These are phyloP conservation scores for Bruguiera hainesii DNA, from an alignment of 441 rosid genomes.

Conservation along the genomic window DNA sequence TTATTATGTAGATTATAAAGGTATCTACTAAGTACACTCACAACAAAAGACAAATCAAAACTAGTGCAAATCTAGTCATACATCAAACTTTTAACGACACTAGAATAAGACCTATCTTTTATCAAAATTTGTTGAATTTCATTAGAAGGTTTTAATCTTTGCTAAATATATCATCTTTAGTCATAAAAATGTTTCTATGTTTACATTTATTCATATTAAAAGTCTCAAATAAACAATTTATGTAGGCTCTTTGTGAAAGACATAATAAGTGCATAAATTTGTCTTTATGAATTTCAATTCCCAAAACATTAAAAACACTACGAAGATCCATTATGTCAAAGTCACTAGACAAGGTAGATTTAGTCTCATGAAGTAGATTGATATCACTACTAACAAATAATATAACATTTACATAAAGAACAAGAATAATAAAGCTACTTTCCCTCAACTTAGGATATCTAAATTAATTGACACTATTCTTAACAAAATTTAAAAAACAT, in stretches of 20 bases:
- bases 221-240: neutral
- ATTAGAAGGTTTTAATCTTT: neutral
- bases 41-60: neutral
- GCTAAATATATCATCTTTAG: neutral
- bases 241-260: neutral
- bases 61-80: neutral
- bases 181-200: neutral
- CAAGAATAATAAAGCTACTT: neutral
- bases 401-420: neutral
- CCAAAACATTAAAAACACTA: neutral
- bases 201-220: neutral
- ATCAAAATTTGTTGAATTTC: neutral
- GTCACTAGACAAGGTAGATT: neutral
- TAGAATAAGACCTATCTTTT: neutral
- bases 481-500: neutral
- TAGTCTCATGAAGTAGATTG: neutral
- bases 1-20: neutral
- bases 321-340: neutral
- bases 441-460: neutral
- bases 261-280: neutral
- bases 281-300: neutral
- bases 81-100: neutral
- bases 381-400: too few species aligned
- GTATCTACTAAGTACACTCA: neutral
- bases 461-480: neutral